Base-by-base conservation (phyloP, 352 stramenopile species). In the Phytophthora uliginosa region DNA sequence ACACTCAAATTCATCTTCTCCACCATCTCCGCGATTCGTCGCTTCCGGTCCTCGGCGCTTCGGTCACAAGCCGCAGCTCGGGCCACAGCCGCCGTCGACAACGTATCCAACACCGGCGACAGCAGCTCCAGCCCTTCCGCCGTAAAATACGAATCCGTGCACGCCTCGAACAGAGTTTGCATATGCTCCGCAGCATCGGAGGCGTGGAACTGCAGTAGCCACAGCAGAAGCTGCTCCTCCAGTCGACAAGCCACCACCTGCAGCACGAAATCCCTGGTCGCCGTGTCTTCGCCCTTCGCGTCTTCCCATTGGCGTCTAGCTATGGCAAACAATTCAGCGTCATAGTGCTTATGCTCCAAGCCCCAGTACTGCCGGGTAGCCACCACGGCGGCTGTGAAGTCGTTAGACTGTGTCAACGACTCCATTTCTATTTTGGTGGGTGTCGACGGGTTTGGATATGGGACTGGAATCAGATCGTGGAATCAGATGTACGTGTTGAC, bases 201-300 rank as follows among this genome's bases (percentile, higher is more conserved):
- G 24, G 28, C 59, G 34, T 86, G 67, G 17, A 56, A 57, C 20
- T 82, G 81, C 36, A 92, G 52, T 33, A 90, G 33, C 51, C 59
- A 71, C 1, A 28, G n/a, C 55, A 77, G 17, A 26, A 91, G 74
- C 5, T 76, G 53, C 20, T 61, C 52, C 31, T 88, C 73, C 54
- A 83, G 60, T 70, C 54, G 28, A 45, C 59, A 72, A 7, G 63
- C 71, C 15, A 77, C 59, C 3, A 83, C 52, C 20, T 75, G 59
- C 36, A 73, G 53, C 26, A 84, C 47, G 42, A 84, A 79, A 2
- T 24, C 8, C 9, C 48, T 68, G 12, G 48, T 40, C 18, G 51
- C 55, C 22, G 72, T 34, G 42, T 33, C 42, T 15, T 17, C 28
- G 7, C 45, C 26, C 12, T 45, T 51, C 3, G 18, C 4, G 22